Evolutionary conservation across 805 yeast genomes (phyloP).

Genomic region (Saccharomycopsis sp.): DNA sequence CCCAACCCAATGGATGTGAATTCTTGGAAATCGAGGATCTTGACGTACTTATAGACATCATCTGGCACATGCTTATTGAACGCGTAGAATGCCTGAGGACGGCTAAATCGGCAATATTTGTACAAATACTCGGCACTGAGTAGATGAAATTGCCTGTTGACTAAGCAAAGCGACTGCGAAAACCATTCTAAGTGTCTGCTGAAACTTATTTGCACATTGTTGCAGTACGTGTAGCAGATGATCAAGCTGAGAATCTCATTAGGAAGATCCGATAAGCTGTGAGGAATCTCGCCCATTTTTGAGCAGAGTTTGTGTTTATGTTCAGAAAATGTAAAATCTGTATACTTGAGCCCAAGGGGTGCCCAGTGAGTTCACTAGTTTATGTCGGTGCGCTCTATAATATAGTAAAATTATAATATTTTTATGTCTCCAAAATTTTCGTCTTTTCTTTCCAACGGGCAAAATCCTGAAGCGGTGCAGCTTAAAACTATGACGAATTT

Average conservation of each 20-base stretch:
- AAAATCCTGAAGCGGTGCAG: neutral
- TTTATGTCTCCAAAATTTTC: neutral
- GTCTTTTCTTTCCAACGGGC: neutral
- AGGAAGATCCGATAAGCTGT: conserved; percentile 12
- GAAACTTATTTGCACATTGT: conserved; percentile 14
- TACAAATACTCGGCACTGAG: conserved; percentile 7
- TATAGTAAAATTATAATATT: too few relatives aligned
- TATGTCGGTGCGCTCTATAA: too few relatives aligned
- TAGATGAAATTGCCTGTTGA: conserved; percentile 11
- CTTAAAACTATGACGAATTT: neutral
- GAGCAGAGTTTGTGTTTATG: neutral
- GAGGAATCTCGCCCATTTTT: neutral
- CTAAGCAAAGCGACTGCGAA: conserved; percentile 8
- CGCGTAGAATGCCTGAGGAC: conserved; percentile 17
- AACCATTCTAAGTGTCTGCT: conserved; percentile 20
- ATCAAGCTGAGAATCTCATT: conserved; percentile 18
- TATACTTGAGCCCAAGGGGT: neutral
- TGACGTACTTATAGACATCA: conserved; percentile 23
- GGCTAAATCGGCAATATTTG: conserved; percentile 19
- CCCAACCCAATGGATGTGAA: conserved; percentile 88
- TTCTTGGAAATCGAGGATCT: conserved; percentile 78
- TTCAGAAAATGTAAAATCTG: neutral
- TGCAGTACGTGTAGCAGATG: conserved; percentile 13
- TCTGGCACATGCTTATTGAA: conserved; percentile 6
- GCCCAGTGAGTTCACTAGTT: too few relatives aligned